phyloP scores from a whole-genome alignment of 768 basidiomycete species.

The Trametes villosa region DNA sequence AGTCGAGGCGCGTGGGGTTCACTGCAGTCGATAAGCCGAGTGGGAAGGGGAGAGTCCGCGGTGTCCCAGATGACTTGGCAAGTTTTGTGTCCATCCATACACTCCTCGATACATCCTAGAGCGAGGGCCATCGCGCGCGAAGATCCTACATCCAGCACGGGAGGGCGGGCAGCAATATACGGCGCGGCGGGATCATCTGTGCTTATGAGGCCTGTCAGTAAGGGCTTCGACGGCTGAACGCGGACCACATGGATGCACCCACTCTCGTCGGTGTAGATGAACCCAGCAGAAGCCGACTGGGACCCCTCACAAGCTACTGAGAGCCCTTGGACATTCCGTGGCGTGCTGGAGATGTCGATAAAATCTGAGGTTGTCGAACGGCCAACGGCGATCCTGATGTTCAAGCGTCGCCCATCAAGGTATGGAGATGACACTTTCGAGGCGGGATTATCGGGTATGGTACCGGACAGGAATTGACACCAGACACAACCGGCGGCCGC shows the following conservation, averaged over 20 bases:
- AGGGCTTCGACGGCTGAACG: not conserved
- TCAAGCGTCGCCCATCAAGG: not conserved
- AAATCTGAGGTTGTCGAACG: too few relatives aligned
- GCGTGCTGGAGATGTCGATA: too few relatives aligned
- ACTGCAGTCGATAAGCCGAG: conserved; percentile 13
- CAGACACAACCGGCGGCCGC: not conserved
- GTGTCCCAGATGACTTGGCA: not conserved
- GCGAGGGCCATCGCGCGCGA: not conserved
- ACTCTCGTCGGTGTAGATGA: too few relatives aligned
- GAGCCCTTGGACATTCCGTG: too few relatives aligned
- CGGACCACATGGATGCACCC: too few relatives aligned
- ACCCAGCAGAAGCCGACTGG: too few relatives aligned
- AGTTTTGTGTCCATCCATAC: conserved; percentile 1
- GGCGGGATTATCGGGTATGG: too few relatives aligned
- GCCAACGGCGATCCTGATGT: too few relatives aligned
- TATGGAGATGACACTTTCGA: too few relatives aligned
- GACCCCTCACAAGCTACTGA: too few relatives aligned
- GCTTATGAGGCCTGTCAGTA: not conserved
- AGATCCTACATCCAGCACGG: not conserved
- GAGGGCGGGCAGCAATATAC: not conserved
- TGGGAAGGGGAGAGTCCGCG: conserved; percentile 3
- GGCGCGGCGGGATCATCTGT: conserved; percentile 11
- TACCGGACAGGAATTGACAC: not conserved
- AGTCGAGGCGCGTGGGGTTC: conserved; percentile 5
- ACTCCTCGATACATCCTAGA: not conserved